A percentile compares a stretch with the other conserved stretches of the same genome.
Evolutionary conservation across 75 land plant species (phyloP).

Genomic region (Azolla pinnata): DNA sequence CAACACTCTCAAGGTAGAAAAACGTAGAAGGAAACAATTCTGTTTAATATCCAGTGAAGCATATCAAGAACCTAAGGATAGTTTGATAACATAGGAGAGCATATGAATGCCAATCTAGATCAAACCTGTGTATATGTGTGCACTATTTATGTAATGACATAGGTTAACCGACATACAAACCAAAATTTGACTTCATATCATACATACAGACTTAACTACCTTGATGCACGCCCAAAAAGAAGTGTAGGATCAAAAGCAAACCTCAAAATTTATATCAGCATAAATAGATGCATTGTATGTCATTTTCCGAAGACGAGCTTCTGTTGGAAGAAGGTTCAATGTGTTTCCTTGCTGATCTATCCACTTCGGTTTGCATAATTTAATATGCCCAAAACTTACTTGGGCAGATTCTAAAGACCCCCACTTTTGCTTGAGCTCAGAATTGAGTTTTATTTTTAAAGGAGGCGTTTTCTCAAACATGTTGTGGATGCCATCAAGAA

Average conservation of each 20-base stretch:
- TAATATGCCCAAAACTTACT: constrained; percentile 52
- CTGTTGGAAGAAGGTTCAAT: constrained; percentile 48
- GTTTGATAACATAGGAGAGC: background rate
- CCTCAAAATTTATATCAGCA: constrained; percentile 47
- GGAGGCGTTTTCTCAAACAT: constrained; percentile 46
- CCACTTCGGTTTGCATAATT: constrained; percentile 37
- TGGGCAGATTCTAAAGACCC: constrained; percentile 38
- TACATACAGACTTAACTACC: too few relatives aligned
- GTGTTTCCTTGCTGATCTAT: constrained; percentile 19
- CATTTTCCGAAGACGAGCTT: constrained; percentile 76
- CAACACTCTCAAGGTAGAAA: too few relatives aligned
- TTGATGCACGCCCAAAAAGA: background rate
- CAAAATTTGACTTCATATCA: background rate
- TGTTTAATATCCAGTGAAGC: too few relatives aligned
- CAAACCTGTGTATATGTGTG: background rate
- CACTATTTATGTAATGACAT: background rate
- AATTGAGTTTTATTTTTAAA: constrained; percentile 37
- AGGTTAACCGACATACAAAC: background rate
- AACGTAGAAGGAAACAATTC: too few relatives aligned
- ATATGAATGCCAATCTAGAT: background rate
- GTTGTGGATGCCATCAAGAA: constrained; percentile 45
- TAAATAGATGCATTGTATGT: constrained; percentile 59
- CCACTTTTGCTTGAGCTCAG: constrained; percentile 28
- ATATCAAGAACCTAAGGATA: background rate
- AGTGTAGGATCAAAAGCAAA: constrained; percentile 5